phyloP scores from a whole-genome alignment of 495 filamentous ascomycete species.

The Hypoxylon cercidicola region DNA sequence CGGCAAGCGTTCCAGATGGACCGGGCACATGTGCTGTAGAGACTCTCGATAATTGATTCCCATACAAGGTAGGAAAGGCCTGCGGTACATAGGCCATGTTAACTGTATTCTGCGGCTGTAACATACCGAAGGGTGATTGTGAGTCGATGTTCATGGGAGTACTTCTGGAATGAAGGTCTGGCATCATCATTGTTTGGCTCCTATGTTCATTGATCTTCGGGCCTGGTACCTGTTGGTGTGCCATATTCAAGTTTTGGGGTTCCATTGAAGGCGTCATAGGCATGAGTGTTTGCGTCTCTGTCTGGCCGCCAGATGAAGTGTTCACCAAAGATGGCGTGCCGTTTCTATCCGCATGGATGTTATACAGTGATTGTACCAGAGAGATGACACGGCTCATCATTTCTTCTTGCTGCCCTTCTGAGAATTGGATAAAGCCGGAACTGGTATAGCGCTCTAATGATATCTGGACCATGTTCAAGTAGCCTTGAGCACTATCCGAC shows the following conservation, averaged over 20 bases:
- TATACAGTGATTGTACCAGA: slow-evolving; percentile 6
- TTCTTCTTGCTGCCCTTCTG: slow-evolving; percentile 1
- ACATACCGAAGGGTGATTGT: slow-evolving; percentile 4
- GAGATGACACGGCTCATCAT: slow-evolving; percentile 14
- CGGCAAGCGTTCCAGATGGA: slow-evolving; percentile 2
- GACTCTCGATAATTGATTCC: slow-evolving; percentile 10
- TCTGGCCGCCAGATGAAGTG: slow-evolving; percentile 23
- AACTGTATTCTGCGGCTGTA: slow-evolving; percentile 1
- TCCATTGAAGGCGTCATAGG: slow-evolving; percentile 9
- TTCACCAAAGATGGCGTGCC: slow-evolving; percentile 15
- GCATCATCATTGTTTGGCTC: slow-evolving; percentile 7
- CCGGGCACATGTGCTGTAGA: background rate
- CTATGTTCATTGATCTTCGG: slow-evolving; percentile 6
- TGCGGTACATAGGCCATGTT: slow-evolving; percentile 8
- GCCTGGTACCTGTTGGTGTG: background rate
- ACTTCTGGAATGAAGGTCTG: background rate
- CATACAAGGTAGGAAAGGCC: slow-evolving; percentile 9
- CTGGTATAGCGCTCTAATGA: background rate
- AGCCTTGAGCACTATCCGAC: slow-evolving; percentile 3
- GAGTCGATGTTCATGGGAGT: background rate
- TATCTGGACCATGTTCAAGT: background rate
- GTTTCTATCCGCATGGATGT: slow-evolving; percentile 7
- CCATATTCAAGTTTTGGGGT: background rate
- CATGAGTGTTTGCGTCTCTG: slow-evolving; percentile 7
- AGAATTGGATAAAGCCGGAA: slow-evolving; percentile 10